Evolutionary conservation across 73 alveolate species (phyloP).

Genomic region (Paramecium pentaurelia): DNA sequence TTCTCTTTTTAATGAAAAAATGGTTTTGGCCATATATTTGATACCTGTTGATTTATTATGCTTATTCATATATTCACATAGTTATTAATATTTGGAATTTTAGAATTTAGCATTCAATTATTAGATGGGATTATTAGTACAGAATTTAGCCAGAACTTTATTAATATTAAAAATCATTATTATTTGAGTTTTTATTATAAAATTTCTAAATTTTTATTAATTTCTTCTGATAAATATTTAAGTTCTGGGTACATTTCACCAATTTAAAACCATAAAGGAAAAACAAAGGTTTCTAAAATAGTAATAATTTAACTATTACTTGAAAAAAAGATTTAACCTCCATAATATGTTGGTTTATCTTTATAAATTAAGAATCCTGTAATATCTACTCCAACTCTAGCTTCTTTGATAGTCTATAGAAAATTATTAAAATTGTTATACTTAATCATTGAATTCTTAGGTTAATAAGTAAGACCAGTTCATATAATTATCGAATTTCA

Average conservation of each 20-base stretch:
- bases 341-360: constrained; percentile 38
- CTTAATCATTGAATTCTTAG: constrained; percentile 55
- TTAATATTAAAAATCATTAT: background rate
- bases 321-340: constrained; percentile 48
- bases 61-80: background rate
- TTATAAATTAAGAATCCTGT: constrained; percentile 51
- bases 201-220: constrained; percentile 4
- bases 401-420: constrained; percentile 52
- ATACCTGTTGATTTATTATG: background rate
- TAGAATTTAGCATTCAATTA: background rate
- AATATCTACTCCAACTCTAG: constrained; percentile 32
- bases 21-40: background rate
- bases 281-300: constrained; percentile 1
- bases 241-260: background rate
- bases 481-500: constrained; percentile 49
- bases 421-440: background rate
- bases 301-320: background rate
- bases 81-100: background rate
- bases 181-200: constrained; percentile 25
- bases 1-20: background rate
- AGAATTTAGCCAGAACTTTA: background rate
- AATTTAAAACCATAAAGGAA: background rate
- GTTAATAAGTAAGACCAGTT: constrained; percentile 58
- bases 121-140: background rate
- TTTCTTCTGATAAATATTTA: background rate